A percentile compares a stretch with the other conserved stretches of the same genome.
These are phyloP conservation scores for Fusarium dlaminii DNA, from an alignment of 2,329 filamentous ascomycete species.

Conservation along the genomic window DNA sequence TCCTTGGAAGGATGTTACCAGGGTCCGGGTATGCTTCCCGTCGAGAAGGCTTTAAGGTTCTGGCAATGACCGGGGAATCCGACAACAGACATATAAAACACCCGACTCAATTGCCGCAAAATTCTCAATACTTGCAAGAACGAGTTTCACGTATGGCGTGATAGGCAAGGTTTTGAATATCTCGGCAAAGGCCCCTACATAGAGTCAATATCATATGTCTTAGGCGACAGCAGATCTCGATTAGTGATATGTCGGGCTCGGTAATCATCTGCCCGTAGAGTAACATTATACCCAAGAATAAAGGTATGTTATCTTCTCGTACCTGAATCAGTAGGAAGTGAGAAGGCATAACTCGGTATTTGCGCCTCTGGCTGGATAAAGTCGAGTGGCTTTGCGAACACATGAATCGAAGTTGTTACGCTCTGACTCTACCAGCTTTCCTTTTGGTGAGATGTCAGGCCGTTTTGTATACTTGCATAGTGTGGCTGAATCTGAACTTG, in stretches of 20 bases:
- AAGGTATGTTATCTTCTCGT: not conserved
- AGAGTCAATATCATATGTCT: too few species aligned
- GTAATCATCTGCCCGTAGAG: not conserved
- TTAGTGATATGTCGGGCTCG: not conserved
- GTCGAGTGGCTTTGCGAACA: not conserved
- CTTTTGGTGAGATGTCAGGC: fast-evolving
- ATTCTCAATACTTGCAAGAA: not conserved
- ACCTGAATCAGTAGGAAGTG: not conserved
- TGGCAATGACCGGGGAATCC: not conserved
- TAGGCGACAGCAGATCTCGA: too few species aligned
- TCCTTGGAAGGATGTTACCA: not conserved
- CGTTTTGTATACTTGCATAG: not conserved
- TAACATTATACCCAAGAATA: not conserved
- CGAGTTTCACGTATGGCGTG: not conserved
- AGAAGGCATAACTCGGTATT: not conserved
- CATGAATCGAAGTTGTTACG: not conserved
- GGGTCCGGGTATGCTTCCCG: not conserved
- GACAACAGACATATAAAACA: not conserved
- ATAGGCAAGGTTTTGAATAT: not conserved
- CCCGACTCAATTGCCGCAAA: not conserved
- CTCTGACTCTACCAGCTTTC: not conserved
- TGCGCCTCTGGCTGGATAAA: not conserved
- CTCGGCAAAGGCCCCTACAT: not conserved
- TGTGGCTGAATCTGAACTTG: not conserved
- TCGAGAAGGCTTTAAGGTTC: too few species aligned